Conservation (phyloP, 257 asterid genomes). For the Jacaranda copaia region DNA sequence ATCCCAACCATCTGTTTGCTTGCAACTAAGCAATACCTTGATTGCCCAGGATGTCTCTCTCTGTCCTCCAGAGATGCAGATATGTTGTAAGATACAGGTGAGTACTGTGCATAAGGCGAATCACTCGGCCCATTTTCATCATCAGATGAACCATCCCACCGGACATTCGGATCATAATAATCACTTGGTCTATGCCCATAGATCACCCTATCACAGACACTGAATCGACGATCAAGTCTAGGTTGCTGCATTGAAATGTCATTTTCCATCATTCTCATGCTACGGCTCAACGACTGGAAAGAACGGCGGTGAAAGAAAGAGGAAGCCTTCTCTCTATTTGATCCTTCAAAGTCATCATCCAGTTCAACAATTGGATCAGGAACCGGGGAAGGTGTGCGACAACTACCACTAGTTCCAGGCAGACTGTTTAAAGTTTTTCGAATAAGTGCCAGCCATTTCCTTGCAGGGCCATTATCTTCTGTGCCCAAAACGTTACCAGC, state of each 20-base stretch:
- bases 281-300: constrained; percentile 73
- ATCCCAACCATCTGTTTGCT: constrained; percentile 99
- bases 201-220: constrained; percentile 83
- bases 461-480: constrained; percentile 95
- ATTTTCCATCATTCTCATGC: constrained; percentile 77
- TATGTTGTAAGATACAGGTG: constrained; percentile 57
- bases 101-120: constrained; percentile 57
- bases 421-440: constrained; percentile 73
- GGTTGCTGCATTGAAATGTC: constrained; percentile 64
- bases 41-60: constrained; percentile 53
- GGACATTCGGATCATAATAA: constrained; percentile 57
- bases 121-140: constrained; percentile 70
- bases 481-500: constrained; percentile 99
- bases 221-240: constrained; percentile 76
- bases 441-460: constrained; percentile 86
- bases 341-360: constrained; percentile 89
- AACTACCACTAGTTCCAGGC: constrained; percentile 69
- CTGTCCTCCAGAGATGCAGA: constrained; percentile 61
- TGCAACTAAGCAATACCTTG: constrained; percentile 85
- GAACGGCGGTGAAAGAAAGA: constrained; percentile 77
- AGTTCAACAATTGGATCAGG: constrained; percentile 82
- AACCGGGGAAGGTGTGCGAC: constrained; percentile 77
- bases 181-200: constrained; percentile 64
- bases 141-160: constrained; percentile 64
- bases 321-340: constrained; percentile 51